phyloP scores from a whole-genome alignment of 2,329 filamentous ascomycete genomes.

The Arthrobotrys iridis region DNA sequence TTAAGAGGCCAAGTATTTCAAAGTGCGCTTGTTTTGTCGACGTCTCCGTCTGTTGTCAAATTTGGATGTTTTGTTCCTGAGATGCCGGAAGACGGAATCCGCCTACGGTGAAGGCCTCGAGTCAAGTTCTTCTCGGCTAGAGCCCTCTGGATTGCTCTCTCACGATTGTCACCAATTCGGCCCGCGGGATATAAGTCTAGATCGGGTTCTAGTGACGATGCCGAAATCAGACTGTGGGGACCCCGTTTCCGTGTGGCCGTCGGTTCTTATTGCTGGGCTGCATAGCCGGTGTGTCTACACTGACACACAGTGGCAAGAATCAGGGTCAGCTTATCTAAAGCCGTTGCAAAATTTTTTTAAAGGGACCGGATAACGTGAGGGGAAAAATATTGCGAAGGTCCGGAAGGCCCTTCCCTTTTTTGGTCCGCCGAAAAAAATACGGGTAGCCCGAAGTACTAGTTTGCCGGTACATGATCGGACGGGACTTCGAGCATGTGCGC shows the following conservation, averaged over 20 bases:
- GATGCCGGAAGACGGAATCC: background rate
- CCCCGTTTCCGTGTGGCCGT: slow-evolving; percentile 43
- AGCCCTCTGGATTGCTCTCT: slow-evolving; percentile 8
- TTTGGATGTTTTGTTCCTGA: background rate
- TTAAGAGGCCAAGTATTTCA: background rate
- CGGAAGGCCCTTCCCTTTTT: slow-evolving; percentile 37
- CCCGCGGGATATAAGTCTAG: slow-evolving; percentile 17
- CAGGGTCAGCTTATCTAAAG: slow-evolving; percentile 38
- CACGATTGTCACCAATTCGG: slow-evolving; percentile 19
- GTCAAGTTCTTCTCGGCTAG: slow-evolving; percentile 3
- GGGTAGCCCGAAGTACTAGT: slow-evolving; percentile 5
- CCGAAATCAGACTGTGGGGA: slow-evolving; percentile 40
- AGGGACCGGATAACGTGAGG: slow-evolving; percentile 29
- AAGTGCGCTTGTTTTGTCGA: background rate
- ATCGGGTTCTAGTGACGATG: slow-evolving; percentile 38
- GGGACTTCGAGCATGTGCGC: slow-evolving; percentile 18
- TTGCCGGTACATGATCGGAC: slow-evolving; percentile 6
- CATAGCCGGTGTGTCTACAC: slow-evolving; percentile 21
- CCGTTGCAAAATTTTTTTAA: background rate
- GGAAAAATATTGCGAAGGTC: slow-evolving; percentile 5
- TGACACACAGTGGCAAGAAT: slow-evolving; percentile 12
- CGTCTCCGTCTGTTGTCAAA: slow-evolving; percentile 11
- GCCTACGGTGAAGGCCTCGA: background rate
- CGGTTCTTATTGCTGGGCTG: slow-evolving; percentile 6
- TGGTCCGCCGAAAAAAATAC: slow-evolving; percentile 25